phyloP scores from a whole-genome alignment of 306 rosid genomes.

The Boehmeria nivea region DNA sequence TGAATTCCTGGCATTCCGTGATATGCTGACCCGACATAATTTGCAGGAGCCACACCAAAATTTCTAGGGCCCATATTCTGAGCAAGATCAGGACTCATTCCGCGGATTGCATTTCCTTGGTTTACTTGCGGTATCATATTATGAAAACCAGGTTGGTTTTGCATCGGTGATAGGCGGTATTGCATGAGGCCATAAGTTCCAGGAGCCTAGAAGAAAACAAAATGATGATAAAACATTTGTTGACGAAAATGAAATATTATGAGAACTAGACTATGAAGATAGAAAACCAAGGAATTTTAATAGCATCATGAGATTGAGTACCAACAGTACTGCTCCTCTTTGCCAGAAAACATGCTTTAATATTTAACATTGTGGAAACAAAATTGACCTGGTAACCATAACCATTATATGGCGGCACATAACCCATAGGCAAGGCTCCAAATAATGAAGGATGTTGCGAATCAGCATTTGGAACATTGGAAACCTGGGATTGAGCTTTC shows the following conservation, averaged over 20 bases:
- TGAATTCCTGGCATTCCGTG: constrained; percentile 78
- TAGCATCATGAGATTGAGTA: neutral
- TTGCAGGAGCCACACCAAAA: constrained; percentile 63
- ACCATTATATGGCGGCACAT: constrained; percentile 86
- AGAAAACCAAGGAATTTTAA: neutral
- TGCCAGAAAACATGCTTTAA: neutral
- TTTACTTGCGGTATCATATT: constrained; percentile 73
- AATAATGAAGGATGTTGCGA: constrained; percentile 82
- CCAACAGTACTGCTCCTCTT: constrained; percentile 2
- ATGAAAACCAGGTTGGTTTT: constrained; percentile 86
- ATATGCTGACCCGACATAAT: constrained; percentile 66
- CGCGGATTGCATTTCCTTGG: constrained; percentile 77
- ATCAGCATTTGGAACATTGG: constrained; percentile 56
- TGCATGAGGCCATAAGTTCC: constrained; percentile 83
- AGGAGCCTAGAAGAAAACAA: constrained; percentile 55
- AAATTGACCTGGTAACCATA: constrained; percentile 86
- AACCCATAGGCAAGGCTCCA: constrained; percentile 89
- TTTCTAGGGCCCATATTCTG: constrained; percentile 66
- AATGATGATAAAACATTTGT: constrained; percentile 20
- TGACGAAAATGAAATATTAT: constrained; percentile 1
- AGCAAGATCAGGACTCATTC: constrained; percentile 53
- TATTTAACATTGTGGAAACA: neutral
- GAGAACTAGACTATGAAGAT: neutral
- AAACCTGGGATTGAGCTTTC: constrained; percentile 83
- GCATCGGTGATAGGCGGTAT: constrained; percentile 84